phyloP scores from a whole-genome alignment of 495 filamentous ascomycete species.

The Xylaria sp. region DNA sequence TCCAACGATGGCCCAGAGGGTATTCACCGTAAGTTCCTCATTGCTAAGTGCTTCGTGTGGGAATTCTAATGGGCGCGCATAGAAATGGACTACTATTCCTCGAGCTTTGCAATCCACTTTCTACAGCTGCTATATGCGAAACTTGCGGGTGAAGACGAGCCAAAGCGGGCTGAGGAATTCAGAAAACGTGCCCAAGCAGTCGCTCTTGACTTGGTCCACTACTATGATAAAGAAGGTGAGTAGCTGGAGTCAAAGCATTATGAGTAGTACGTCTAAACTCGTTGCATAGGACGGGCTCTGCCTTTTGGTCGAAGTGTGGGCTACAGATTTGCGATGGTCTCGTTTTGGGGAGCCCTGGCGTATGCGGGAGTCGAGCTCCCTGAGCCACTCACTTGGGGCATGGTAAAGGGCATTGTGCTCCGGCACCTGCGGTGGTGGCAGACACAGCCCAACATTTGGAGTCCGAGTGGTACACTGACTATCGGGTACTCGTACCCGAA shows the following conservation, averaged over 20 bases:
- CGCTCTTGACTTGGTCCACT: conserved; percentile 75
- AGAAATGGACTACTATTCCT: conserved; percentile 85
- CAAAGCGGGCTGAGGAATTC: conserved; percentile 71
- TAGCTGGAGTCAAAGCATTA: neutral
- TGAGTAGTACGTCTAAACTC: conserved; percentile 6
- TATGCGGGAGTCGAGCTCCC: conserved; percentile 78
- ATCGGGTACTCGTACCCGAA: conserved; percentile 82
- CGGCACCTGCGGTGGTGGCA: conserved; percentile 82
- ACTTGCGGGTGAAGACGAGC: conserved; percentile 71
- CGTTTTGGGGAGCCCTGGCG: conserved; percentile 79
- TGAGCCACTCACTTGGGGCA: conserved; percentile 73
- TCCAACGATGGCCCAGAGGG: conserved; percentile 79
- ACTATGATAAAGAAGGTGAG: conserved; percentile 70
- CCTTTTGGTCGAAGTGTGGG: conserved; percentile 79
- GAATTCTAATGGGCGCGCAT: conserved; percentile 5
- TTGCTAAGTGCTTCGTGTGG: neutral
- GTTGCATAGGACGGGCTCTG: conserved; percentile 59
- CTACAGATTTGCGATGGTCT: conserved; percentile 82
- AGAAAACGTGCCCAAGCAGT: conserved; percentile 67
- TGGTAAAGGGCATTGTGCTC: conserved; percentile 76
- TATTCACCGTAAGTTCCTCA: conserved; percentile 60
- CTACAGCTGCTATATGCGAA: conserved; percentile 79
- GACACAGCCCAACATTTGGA: conserved; percentile 74
- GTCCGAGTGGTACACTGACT: conserved; percentile 72
- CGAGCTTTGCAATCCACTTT: conserved; percentile 80